Percentiles rank a stretch among this genome's conserved stretches.
These are phyloP conservation scores for Penicillium sp. DNA, from an alignment of 2,329 filamentous ascomycete species.

Conservation along the genomic window DNA sequence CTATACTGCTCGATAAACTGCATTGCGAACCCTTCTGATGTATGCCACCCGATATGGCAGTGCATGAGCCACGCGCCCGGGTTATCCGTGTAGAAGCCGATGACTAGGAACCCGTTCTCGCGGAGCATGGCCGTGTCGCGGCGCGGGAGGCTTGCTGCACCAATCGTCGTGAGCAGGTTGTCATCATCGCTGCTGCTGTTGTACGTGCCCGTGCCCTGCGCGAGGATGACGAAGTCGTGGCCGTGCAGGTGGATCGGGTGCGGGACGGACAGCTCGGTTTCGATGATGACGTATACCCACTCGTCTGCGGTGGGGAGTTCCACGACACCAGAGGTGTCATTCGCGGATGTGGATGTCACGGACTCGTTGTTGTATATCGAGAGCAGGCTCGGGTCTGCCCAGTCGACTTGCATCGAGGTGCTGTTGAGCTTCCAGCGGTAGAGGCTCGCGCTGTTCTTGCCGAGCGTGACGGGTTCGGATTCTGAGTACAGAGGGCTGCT, in stretches of 20 bases:
- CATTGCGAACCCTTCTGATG: conserved; percentile 35
- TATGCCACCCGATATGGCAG: conserved; percentile 41
- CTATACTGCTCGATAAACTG: conserved; percentile 38
- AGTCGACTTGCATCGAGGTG: conserved; percentile 37
- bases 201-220: conserved; percentile 51
- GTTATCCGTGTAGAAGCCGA: conserved; percentile 59
- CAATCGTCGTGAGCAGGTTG: conserved; percentile 11
- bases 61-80: conserved; percentile 51
- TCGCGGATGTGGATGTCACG: conserved; percentile 10
- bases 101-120: conserved; percentile 51
- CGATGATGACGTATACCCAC: conserved; percentile 36
- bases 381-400: conserved; percentile 37
- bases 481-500: not conserved
- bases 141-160: conserved; percentile 48
- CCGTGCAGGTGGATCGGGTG: conserved; percentile 74
- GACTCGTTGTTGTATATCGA: conserved; percentile 19
- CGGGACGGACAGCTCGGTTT: conserved; percentile 26
- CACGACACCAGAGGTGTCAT: conserved; percentile 28
- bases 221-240: conserved; percentile 72
- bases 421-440: conserved; percentile 43
- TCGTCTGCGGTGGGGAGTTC: conserved; percentile 29
- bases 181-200: conserved; percentile 21
- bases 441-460: conserved; percentile 18
- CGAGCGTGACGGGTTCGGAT: not conserved
- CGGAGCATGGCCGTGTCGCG: conserved; percentile 57